A percentile compares a stretch with the other conserved stretches of the same genome.
Conservation (phyloP, 306 rosid species). For the Begonia peltatifolia region DNA sequence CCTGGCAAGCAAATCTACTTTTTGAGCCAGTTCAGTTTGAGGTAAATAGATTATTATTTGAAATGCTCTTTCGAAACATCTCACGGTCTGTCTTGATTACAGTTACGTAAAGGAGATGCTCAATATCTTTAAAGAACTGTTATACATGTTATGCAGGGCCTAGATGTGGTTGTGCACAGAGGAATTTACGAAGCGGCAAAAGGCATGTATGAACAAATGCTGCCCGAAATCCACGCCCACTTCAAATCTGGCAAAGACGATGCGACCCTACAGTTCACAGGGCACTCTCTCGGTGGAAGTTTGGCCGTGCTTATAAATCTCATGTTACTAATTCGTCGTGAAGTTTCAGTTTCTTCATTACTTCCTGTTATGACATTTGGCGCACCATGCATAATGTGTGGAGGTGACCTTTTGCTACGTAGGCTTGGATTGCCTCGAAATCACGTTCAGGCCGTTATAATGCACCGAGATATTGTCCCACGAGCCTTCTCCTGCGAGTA, state of each 20-base stretch:
- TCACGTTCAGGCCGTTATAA: slow-evolving; percentile 64
- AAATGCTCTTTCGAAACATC: too few relatives aligned
- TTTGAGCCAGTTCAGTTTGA: slow-evolving; percentile 84
- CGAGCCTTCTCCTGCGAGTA: slow-evolving; percentile 93
- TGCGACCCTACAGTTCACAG: slow-evolving; percentile 71
- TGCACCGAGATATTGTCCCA: slow-evolving; percentile 96
- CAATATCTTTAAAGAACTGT: too few relatives aligned
- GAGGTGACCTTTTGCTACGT: slow-evolving; percentile 63
- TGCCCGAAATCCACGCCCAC: slow-evolving; percentile 68
- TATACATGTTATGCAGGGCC: too few relatives aligned
- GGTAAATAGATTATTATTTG: too few relatives aligned
- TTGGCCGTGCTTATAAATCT: slow-evolving; percentile 73
- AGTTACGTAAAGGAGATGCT: too few relatives aligned
- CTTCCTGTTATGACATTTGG: slow-evolving; percentile 93
- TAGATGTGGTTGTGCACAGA: slow-evolving; percentile 78
- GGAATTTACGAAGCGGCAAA: slow-evolving; percentile 97
- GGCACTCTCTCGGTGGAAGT: slow-evolving; percentile 99
- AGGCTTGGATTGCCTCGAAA: slow-evolving; percentile 57
- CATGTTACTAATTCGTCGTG: slow-evolving; percentile 66
- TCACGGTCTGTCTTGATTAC: background rate
- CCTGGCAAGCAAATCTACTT: slow-evolving; percentile 97
- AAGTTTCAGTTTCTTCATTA: slow-evolving; percentile 58
- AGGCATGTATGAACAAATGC: slow-evolving; percentile 79
- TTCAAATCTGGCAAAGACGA: slow-evolving; percentile 44
- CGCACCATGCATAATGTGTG: slow-evolving; percentile 88